Base-by-base conservation (phyloP, 805 yeast genomes). In the Lachancea fermentati region DNA sequence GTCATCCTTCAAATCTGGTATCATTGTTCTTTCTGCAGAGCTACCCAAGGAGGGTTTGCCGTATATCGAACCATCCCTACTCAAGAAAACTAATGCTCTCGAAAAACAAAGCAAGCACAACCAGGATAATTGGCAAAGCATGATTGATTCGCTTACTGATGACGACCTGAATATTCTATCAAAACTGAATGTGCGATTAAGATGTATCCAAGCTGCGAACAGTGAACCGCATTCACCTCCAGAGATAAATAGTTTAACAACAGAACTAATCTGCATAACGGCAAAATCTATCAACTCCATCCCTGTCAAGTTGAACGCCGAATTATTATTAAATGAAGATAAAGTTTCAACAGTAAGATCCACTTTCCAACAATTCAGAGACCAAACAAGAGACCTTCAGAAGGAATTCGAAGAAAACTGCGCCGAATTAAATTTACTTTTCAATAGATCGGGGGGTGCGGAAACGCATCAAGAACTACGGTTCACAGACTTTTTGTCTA, bases 231-330 rank as follows among this genome's bases (percentile, higher is more conserved):
- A 50, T 19, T 40, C 40, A 4, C 64, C 66, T 8, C 68, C 69
- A 4, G 54, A 51, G 7, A 48, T 65, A 22, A 55, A 54, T 16
- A 36, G 51, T 6, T 50, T 66, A 2, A 43, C 58, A 0, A 55
- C 65, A 2, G 60, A 57, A 18, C 47, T 68, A 17, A 29, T 66
- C 4, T 62, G 57, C n/a, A 52, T 66, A 8, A 66, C 67, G 22
- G 54, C 54, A 4, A 58, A 46, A 31, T 66, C 72, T 0, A 58
- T 51, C 6, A 48, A 55, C 17, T 59, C 70, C 1, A 67, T 72
- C 31, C 76, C 77, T 13, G 52, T 71, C 13, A 63, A 63, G 37
- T 43, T 72, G n/a, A 62, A 66, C 14, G 45, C 63, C 0, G 63
- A 59, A 35, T 38, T 63, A 19, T 45, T 66, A 15, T 30, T 54